Conservation (phyloP, 306 rosid species). For the Casuarina glauca region DNA sequence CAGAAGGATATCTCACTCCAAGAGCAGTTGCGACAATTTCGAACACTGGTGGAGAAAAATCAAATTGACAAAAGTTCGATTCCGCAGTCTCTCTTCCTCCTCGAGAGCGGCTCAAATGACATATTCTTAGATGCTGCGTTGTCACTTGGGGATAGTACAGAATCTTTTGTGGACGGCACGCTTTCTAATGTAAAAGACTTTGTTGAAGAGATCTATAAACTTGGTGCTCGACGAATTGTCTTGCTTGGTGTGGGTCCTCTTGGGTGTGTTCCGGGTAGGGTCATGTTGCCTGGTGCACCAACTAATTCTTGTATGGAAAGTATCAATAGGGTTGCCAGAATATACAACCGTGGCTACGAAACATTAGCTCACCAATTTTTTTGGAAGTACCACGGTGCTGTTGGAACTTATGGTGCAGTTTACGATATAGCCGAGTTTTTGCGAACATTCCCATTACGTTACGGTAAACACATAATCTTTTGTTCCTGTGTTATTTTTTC, state of each 20-base stretch:
- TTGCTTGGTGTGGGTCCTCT: constrained; percentile 37
- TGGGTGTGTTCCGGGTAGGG: constrained; percentile 44
- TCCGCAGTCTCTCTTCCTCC: constrained; percentile 34
- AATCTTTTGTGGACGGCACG: constrained; percentile 31
- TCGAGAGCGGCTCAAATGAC: constrained; percentile 48
- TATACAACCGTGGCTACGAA: constrained; percentile 39
- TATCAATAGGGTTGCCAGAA: constrained; percentile 29
- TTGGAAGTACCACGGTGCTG: constrained; percentile 2
- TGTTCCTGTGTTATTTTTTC: neutral
- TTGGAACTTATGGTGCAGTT: constrained; percentile 31
- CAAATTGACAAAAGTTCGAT: constrained; percentile 25
- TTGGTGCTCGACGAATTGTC: constrained; percentile 32
- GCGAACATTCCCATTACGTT: constrained; percentile 23
- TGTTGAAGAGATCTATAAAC: constrained; percentile 23
- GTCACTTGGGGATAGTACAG: neutral
- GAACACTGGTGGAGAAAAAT: constrained; percentile 30
- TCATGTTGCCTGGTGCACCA: constrained; percentile 26
- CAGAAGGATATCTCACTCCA: constrained; percentile 35
- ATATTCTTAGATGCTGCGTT: constrained; percentile 30
- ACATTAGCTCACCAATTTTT: constrained; percentile 14
- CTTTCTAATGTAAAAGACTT: constrained; percentile 22
- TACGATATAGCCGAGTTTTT: constrained; percentile 28
- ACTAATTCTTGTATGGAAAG: constrained; percentile 22
- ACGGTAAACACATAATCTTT: constrained; percentile 10
- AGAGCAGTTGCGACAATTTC: constrained; percentile 35